phyloP scores from a whole-genome alignment of 768 basidiomycete species.

The Butyriboletus loyo region DNA sequence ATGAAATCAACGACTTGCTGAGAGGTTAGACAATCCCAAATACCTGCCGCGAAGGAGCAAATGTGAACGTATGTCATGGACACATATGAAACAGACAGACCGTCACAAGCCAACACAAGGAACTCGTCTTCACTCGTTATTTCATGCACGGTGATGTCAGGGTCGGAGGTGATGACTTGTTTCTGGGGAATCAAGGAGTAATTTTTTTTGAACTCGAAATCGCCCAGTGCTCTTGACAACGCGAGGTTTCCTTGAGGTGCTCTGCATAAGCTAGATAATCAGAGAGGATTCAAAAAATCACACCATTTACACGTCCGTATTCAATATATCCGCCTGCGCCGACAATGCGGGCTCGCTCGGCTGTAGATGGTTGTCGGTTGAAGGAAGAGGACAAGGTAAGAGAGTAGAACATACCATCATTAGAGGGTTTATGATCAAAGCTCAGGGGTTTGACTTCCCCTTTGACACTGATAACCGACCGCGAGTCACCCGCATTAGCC shows the following conservation, averaged over 20 bases:
- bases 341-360: slow-evolving; percentile 80
- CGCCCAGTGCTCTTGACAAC: slow-evolving; percentile 90
- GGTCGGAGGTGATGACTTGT: slow-evolving; percentile 94
- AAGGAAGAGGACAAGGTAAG: neutral
- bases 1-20: slow-evolving; percentile 92
- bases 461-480: slow-evolving; percentile 80
- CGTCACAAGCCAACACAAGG: slow-evolving; percentile 94
- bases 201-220: slow-evolving; percentile 99
- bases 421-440: slow-evolving; percentile 94
- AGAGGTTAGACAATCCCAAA: slow-evolving; percentile 96
- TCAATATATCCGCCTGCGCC: slow-evolving; percentile 95
- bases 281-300: slow-evolving; percentile 10
- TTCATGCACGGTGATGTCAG: slow-evolving; percentile 82
- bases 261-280: neutral
- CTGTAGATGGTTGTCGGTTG: slow-evolving; percentile 36
- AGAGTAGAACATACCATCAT: slow-evolving; percentile 56
- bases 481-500: slow-evolving; percentile 98
- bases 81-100: slow-evolving; percentile 41
- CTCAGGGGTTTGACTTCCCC: slow-evolving; percentile 88
- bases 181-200: slow-evolving; percentile 73
- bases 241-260: slow-evolving; percentile 80
- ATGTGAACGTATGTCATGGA: slow-evolving; percentile 1
- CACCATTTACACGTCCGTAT: slow-evolving; percentile 95
- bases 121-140: slow-evolving; percentile 92
- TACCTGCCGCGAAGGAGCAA: slow-evolving; percentile 52